phyloP scores from a whole-genome alignment of 495 filamentous ascomycete species.

The Tricharina praecox region DNA sequence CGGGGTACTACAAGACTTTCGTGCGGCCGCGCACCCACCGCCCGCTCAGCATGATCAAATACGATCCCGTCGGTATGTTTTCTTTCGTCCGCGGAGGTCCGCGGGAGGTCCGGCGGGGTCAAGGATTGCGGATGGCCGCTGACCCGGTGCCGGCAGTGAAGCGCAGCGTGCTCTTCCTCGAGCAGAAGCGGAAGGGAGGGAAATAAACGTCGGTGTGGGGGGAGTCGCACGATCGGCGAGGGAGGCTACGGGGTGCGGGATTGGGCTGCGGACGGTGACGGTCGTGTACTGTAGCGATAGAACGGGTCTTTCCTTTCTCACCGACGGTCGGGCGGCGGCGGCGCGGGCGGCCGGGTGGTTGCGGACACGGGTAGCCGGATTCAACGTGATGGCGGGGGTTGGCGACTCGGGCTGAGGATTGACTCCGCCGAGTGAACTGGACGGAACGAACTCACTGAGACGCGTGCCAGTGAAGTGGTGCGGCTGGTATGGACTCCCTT shows the following conservation, averaged over 20 bases:
- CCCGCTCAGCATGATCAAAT: slow-evolving; percentile 94
- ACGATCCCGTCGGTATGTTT: slow-evolving; percentile 85
- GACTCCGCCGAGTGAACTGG: no score
- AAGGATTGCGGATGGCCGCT: not conserved
- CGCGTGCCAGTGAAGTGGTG: no score
- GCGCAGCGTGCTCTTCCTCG: slow-evolving; percentile 4
- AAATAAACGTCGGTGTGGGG: not conserved
- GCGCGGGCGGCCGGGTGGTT: no score
- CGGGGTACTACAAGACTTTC: slow-evolving; percentile 86
- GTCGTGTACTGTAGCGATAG: not conserved
- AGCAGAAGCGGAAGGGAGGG: slow-evolving; percentile 8
- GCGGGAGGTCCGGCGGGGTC: not conserved
- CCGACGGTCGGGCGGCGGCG: not conserved
- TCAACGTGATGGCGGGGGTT: no score
- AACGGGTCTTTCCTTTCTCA: not conserved
- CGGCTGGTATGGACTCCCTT: no score
- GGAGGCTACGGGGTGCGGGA: no score
- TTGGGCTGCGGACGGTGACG: not conserved
- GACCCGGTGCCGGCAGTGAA: not conserved
- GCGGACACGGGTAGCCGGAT: no score
- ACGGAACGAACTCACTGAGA: no score
- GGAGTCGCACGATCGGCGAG: no score
- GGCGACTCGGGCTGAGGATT: no score
- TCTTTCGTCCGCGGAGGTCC: not conserved
- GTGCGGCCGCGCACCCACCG: slow-evolving; percentile 61